Evolutionary conservation across 305 asterid genomes (phyloP).

Genomic region (Fraxinus sp.): DNA sequence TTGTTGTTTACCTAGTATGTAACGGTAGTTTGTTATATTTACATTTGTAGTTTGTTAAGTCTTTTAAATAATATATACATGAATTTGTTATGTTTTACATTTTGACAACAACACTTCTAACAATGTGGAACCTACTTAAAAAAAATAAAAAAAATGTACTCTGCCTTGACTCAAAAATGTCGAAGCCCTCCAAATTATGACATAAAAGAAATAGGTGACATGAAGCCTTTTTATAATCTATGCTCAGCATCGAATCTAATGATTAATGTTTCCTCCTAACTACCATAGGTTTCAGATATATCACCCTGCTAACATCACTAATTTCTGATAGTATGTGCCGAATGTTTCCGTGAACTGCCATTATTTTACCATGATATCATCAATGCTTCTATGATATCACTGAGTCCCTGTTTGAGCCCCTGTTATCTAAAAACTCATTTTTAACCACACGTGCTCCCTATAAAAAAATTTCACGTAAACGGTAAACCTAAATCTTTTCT

Average conservation of each 20-base stretch:
- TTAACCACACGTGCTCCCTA: not conserved
- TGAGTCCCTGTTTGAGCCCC: not conserved
- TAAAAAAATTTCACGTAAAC: not conserved
- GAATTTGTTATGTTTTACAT: not conserved
- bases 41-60: not conserved
- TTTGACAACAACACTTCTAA: not conserved
- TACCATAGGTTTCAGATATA: not conserved
- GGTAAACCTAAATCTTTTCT: not conserved
- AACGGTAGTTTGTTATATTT: not conserved
- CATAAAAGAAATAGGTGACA: not conserved
- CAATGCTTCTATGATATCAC: not conserved
- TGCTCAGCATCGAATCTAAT: not conserved
- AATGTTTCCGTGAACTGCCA: not conserved
- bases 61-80: not conserved
- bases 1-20: not conserved
- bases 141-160: not conserved
- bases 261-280: not conserved
- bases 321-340: not conserved
- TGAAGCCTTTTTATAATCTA: not conserved
- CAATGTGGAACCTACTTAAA: not conserved
- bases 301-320: not conserved
- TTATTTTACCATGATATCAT: not conserved
- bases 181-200: not conserved
- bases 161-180: not conserved
- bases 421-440: not conserved